Evolutionary conservation across 208 protist genomes (phyloP).

Genomic region (Trypanosomatidae sp.): DNA sequence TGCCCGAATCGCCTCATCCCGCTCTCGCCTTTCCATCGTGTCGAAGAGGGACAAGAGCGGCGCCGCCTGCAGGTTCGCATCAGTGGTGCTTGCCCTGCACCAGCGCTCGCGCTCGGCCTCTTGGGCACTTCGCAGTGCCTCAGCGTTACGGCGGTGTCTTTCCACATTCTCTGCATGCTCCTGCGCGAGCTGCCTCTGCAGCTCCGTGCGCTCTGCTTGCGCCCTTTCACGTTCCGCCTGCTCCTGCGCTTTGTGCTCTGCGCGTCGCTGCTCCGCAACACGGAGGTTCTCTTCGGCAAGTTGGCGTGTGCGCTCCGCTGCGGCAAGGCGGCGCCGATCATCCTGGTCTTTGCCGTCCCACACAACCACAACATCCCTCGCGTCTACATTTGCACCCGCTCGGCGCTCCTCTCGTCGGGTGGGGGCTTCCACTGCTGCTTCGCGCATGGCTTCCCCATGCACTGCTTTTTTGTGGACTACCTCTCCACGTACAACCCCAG

Average conservation of each 20-base stretch:
- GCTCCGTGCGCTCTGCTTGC: slow-evolving; percentile 1
- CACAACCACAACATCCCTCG: neutral
- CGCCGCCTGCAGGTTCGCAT: neutral
- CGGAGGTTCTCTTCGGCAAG: slow-evolving; percentile 17
- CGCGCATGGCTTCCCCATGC: slow-evolving; percentile 20
- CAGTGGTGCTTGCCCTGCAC: neutral
- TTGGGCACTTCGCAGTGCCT: slow-evolving; percentile 15
- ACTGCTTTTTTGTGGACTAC: slow-evolving; percentile 5
- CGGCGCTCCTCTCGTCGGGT: slow-evolving; percentile 2
- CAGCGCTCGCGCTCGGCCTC: slow-evolving; percentile 16
- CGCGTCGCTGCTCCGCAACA: slow-evolving; percentile 8
- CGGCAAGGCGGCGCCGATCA: slow-evolving; percentile 6
- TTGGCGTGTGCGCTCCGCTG: slow-evolving; percentile 14
- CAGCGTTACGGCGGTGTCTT: slow-evolving; percentile 14
- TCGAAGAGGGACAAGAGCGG: slow-evolving; percentile 19
- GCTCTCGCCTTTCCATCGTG: slow-evolving; percentile 23
- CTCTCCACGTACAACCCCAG: slow-evolving; percentile 9
- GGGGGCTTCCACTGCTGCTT: slow-evolving; percentile 7
- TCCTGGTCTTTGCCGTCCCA: slow-evolving; percentile 20
- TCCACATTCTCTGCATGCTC: slow-evolving; percentile 8
- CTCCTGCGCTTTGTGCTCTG: slow-evolving; percentile 15
- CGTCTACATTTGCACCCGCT: neutral
- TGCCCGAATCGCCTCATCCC: slow-evolving; percentile 7
- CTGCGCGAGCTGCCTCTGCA: slow-evolving; percentile 8
- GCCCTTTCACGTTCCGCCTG: neutral